Conservation (phyloP, 208 protist species). For the Trypanosoma avium region DNA sequence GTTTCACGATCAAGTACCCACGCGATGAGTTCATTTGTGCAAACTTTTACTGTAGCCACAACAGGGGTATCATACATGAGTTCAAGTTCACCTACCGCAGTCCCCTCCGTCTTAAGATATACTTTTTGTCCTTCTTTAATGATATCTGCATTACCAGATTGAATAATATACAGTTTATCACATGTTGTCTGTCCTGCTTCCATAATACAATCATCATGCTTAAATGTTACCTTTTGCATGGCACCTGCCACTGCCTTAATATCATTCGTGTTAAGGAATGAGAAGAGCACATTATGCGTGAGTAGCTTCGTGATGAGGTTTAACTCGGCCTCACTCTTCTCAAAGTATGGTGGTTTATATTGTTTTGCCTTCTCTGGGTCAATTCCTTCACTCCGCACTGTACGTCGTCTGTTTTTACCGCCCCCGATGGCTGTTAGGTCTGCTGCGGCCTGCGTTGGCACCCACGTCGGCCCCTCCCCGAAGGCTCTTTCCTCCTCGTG, state of each 20-base stretch:
- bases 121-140: slow-evolving; percentile 89
- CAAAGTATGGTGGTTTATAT: slow-evolving; percentile 70
- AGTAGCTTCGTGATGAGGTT: slow-evolving; percentile 78
- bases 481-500: slow-evolving; percentile 51
- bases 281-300: slow-evolving; percentile 85
- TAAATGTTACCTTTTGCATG: slow-evolving; percentile 79
- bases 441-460: slow-evolving; percentile 51
- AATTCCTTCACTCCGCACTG: slow-evolving; percentile 76
- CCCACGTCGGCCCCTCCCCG: slow-evolving; percentile 69
- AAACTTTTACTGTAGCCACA: slow-evolving; percentile 85
- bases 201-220: slow-evolving; percentile 77
- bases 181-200: slow-evolving; percentile 65
- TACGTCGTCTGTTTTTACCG: slow-evolving; percentile 71
- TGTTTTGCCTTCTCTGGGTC: slow-evolving; percentile 83
- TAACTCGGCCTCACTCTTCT: slow-evolving; percentile 78
- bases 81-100: slow-evolving; percentile 87
- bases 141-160: slow-evolving; percentile 78
- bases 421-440: slow-evolving; percentile 77
- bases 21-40: slow-evolving; percentile 65
- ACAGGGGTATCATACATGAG: slow-evolving; percentile 89
- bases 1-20: slow-evolving; percentile 91
- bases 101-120: slow-evolving; percentile 85
- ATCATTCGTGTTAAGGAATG: slow-evolving; percentile 71
- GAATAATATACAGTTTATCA: slow-evolving; percentile 89
- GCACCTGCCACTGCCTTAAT: slow-evolving; percentile 70